Percentiles rank a stretch among this genome's conserved stretches.
Evolutionary conservation across 805 yeast species (phyloP).

Genomic region (Osmozyma mogii): DNA sequence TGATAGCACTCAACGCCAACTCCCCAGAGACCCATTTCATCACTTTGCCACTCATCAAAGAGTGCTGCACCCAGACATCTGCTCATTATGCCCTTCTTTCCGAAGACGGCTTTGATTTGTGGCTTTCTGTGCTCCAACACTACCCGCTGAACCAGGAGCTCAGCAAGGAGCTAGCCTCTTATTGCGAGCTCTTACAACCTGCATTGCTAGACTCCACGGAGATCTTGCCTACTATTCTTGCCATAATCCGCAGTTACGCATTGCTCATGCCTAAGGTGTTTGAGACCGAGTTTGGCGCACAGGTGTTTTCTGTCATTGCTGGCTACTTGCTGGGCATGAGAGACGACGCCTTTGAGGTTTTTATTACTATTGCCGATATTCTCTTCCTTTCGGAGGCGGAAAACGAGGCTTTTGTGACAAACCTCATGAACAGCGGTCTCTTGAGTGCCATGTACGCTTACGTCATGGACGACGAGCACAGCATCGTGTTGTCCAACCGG

Average conservation of each 20-base stretch:
- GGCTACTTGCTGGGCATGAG: constrained; percentile 53
- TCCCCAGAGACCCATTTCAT: constrained; percentile 44
- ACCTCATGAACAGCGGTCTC: constrained; percentile 37
- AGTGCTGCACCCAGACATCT: constrained; percentile 47
- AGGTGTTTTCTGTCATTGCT: constrained; percentile 42
- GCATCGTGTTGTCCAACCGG: constrained; percentile 33
- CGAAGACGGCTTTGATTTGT: constrained; percentile 83
- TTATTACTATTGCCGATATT: constrained; percentile 48
- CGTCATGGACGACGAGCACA: constrained; percentile 35
- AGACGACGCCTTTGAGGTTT: constrained; percentile 58
- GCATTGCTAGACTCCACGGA: constrained; percentile 70
- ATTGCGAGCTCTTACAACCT: constrained; percentile 45
- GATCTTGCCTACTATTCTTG: constrained; percentile 54
- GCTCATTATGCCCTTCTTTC: constrained; percentile 46
- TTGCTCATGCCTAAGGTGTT: constrained; percentile 39
- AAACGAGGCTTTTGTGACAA: constrained; percentile 20
- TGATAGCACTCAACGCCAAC: constrained; percentile 47
- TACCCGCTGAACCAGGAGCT: constrained; percentile 36
- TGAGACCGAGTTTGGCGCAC: constrained; percentile 24
- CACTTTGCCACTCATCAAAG: constrained; percentile 56
- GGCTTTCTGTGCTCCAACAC: constrained; percentile 64
- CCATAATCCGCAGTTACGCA: constrained; percentile 56
- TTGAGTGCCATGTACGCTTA: constrained; percentile 35
- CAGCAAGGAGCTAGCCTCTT: constrained; percentile 31
- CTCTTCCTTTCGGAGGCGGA: constrained; percentile 26